phyloP scores from a whole-genome alignment of 371 early-diverging fungal genomes.

The Lichtheimia corymbifera region DNA sequence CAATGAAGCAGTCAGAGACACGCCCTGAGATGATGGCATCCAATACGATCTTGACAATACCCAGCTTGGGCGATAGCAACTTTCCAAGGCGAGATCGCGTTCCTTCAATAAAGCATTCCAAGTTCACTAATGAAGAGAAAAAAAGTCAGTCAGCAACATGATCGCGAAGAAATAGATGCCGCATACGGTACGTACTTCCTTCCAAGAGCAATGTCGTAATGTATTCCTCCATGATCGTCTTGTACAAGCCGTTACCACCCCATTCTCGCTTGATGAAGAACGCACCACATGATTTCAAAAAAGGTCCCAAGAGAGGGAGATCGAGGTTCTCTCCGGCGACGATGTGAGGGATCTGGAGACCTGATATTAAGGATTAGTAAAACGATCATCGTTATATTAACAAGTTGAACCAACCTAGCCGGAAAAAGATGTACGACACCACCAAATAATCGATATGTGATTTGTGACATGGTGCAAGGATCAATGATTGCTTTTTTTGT shows the following conservation, averaged over 20 bases:
- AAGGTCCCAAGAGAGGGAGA: constrained; percentile 74
- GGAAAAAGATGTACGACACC: constrained; percentile 80
- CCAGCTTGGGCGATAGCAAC: constrained; percentile 79
- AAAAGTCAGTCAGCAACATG: neutral
- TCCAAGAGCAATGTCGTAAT: constrained; percentile 55
- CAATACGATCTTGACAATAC: constrained; percentile 80
- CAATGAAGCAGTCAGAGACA: constrained; percentile 72
- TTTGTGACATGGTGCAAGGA: constrained; percentile 87
- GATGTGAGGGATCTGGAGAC: constrained; percentile 84
- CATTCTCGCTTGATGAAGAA: constrained; percentile 84
- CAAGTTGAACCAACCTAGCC: constrained; percentile 51
- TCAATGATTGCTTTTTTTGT: constrained; percentile 71
- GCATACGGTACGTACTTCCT: constrained; percentile 34
- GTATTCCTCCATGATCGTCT: constrained; percentile 73
- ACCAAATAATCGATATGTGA: constrained; percentile 92
- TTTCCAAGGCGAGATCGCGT: constrained; percentile 82
- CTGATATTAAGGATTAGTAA: constrained; percentile 16
- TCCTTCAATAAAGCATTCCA: constrained; percentile 89
- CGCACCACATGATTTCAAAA: constrained; percentile 75
- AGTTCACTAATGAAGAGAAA: constrained; percentile 49
- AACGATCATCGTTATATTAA: too few species aligned
- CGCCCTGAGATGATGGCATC: constrained; percentile 69
- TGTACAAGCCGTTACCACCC: constrained; percentile 80
- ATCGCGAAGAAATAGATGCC: neutral
- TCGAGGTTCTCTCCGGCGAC: constrained; percentile 91